Conservation (phyloP, 495 filamentous ascomycete species). For the Collariella sp. region DNA sequence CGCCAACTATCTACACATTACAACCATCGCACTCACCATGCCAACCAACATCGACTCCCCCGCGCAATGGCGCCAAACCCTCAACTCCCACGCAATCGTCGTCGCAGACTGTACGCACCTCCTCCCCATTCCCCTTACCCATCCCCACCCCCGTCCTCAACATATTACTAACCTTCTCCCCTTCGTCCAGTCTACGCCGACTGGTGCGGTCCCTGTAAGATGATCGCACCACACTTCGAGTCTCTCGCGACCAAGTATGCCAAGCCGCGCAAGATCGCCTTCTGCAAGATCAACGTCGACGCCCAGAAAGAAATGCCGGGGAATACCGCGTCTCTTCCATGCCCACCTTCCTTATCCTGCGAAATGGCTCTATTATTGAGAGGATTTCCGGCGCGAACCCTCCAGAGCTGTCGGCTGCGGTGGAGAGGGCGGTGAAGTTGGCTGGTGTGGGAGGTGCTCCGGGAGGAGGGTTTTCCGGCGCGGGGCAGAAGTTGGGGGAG, state of each 20-base stretch:
- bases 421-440: slow-evolving; percentile 62
- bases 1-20: not conserved
- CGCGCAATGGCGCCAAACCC: slow-evolving; percentile 36
- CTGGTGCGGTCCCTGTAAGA: slow-evolving; percentile 65
- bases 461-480: slow-evolving; percentile 37
- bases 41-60: slow-evolving; percentile 33
- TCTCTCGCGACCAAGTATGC: slow-evolving; percentile 47
- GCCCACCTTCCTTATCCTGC: slow-evolving; percentile 87
- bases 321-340: slow-evolving; percentile 52
- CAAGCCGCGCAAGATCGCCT: slow-evolving; percentile 46
- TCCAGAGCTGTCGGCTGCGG: slow-evolving; percentile 59
- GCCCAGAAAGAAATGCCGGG: slow-evolving; percentile 46
- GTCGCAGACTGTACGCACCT: slow-evolving; percentile 39
- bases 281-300: slow-evolving; percentile 57
- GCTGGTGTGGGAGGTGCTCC: slow-evolving; percentile 39
- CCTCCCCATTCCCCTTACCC: not conserved
- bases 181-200: slow-evolving; percentile 48
- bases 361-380: slow-evolving; percentile 59
- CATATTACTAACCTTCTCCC: slow-evolving; percentile 8
- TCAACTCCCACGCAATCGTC: slow-evolving; percentile 36
- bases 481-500: slow-evolving; percentile 31
- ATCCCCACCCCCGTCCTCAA: not conserved
- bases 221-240: slow-evolving; percentile 58
- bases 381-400: slow-evolving; percentile 75
- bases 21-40: slow-evolving; percentile 14